Conservation (phyloP, 768 basidiomycete genomes). For the Kwoniella sp. region DNA sequence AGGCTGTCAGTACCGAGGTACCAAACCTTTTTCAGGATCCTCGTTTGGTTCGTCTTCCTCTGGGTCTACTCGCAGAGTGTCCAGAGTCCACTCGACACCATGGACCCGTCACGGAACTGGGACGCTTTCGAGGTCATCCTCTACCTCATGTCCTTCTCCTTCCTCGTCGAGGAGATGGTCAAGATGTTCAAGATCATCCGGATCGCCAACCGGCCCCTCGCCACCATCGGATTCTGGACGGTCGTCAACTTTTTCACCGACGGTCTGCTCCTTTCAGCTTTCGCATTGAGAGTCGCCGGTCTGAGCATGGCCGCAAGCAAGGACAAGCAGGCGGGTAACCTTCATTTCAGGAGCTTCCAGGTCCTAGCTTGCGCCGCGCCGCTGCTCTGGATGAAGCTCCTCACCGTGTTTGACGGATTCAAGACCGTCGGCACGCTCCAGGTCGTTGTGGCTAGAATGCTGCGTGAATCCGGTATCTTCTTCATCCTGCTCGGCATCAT, state of each 20-base stretch:
- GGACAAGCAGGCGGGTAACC: slow-evolving; percentile 50
- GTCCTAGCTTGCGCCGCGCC: slow-evolving; percentile 81
- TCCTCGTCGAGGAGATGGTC: slow-evolving; percentile 60
- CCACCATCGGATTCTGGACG: slow-evolving; percentile 55
- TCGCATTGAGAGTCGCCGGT: slow-evolving; percentile 66
- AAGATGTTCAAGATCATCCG: slow-evolving; percentile 62
- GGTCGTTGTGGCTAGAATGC: slow-evolving; percentile 86
- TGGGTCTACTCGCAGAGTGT: slow-evolving; percentile 45
- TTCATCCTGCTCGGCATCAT: slow-evolving; percentile 83
- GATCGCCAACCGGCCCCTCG: slow-evolving; percentile 59
- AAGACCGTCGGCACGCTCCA: slow-evolving; percentile 74
- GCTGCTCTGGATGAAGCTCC: slow-evolving; percentile 64
- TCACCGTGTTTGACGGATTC: slow-evolving; percentile 48
- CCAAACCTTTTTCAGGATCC: slow-evolving; percentile 75
- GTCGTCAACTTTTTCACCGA: slow-evolving; percentile 67
- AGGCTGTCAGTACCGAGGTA: slow-evolving; percentile 83
- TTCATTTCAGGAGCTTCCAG: slow-evolving; percentile 70
- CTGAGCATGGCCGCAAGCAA: slow-evolving; percentile 45
- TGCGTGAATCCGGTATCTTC: slow-evolving; percentile 86
- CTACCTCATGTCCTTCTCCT: slow-evolving; percentile 73
- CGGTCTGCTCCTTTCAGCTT: slow-evolving; percentile 66
- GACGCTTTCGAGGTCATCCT: slow-evolving; percentile 77
- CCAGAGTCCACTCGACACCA: slow-evolving; percentile 61
- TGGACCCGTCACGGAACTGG: slow-evolving; percentile 59
- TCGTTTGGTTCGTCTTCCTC: slow-evolving; percentile 44